These are phyloP conservation scores for Boletus pseudo-olivaceus DNA, from an alignment of 768 basidiomycete species.

Conservation along the genomic window DNA sequence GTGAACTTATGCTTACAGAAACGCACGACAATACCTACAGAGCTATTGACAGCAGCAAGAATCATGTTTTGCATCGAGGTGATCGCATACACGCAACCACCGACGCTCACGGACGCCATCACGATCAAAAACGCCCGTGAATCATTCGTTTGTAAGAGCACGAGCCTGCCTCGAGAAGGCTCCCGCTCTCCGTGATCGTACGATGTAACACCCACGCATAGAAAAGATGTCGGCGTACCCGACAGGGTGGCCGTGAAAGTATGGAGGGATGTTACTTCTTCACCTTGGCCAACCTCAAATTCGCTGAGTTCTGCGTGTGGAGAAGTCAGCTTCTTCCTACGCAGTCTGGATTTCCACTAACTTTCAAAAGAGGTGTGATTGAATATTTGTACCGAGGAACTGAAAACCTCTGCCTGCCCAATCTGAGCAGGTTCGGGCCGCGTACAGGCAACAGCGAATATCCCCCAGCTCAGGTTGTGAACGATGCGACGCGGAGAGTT, in stretches of 20 bases:
- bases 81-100: slow-evolving; percentile 71
- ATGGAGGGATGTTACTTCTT: slow-evolving; percentile 60
- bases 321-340: slow-evolving; percentile 1
- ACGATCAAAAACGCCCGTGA: slow-evolving; percentile 25
- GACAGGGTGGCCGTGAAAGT: slow-evolving; percentile 28
- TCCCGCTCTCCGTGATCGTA: slow-evolving; percentile 44
- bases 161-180: slow-evolving; percentile 55
- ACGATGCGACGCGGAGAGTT: slow-evolving; percentile 69
- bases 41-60: slow-evolving; percentile 71
- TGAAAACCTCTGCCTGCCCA: slow-evolving; percentile 44
- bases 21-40: slow-evolving; percentile 44
- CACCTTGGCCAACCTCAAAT: slow-evolving; percentile 38
- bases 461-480: slow-evolving; percentile 49
- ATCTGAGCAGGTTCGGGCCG: slow-evolving; percentile 52
- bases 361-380: slow-evolving; percentile 63
- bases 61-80: slow-evolving; percentile 47
- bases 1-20: neutral
- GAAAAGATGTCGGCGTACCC: slow-evolving; percentile 36
- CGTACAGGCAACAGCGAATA: slow-evolving; percentile 65
- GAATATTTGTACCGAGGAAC: slow-evolving; percentile 61
- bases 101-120: slow-evolving; percentile 43
- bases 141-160: slow-evolving; percentile 45
- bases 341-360: slow-evolving; percentile 34
- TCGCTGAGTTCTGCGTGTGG: slow-evolving; percentile 24
- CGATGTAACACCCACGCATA: slow-evolving; percentile 49